These are phyloP conservation scores for Candida mesenterica DNA, from an alignment of 1,139 yeast genomes.

Conservation along the genomic window DNA sequence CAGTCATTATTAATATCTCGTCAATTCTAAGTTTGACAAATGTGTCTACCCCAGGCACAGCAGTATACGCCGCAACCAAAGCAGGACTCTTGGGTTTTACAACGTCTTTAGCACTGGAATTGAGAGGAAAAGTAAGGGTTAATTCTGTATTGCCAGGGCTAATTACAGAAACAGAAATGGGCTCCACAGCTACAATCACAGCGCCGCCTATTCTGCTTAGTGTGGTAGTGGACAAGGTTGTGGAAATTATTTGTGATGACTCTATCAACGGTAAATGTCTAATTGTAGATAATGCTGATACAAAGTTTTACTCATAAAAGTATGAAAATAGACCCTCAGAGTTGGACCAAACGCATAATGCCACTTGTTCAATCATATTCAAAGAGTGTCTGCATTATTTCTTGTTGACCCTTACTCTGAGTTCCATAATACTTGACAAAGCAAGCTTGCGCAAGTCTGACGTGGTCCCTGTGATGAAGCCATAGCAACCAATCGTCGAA, in stretches of 20 bases:
- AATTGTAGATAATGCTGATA: conserved; percentile 18
- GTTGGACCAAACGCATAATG: too few species aligned
- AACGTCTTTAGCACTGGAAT: conserved; percentile 59
- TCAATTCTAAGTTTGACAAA: conserved; percentile 59
- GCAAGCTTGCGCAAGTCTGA: conserved; percentile 14
- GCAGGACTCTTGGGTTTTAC: conserved; percentile 76
- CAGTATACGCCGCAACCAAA: conserved; percentile 78
- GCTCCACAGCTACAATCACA: conserved; percentile 29
- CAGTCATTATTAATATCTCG: conserved; percentile 60
- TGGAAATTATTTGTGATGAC: conserved; percentile 30
- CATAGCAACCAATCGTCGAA: conserved; percentile 21
- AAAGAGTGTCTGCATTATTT: background rate
- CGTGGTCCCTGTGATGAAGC: conserved; percentile 15
- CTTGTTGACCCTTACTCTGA: background rate
- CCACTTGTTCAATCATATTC: too few species aligned
- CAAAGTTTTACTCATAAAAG: background rate
- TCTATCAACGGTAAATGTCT: conserved; percentile 42
- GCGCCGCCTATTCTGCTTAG: conserved; percentile 20
- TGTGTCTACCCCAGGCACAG: conserved; percentile 55
- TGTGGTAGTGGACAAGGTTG: conserved; percentile 27
- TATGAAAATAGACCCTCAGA: too few species aligned
- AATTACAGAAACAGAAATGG: conserved; percentile 73
- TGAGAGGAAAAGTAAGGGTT: conserved; percentile 52
- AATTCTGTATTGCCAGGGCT: conserved; percentile 75
- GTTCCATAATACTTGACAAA: conserved; percentile 14